Evolutionary conservation across 495 filamentous ascomycete species (phyloP).

Genomic region (Ramalina intermedia): DNA sequence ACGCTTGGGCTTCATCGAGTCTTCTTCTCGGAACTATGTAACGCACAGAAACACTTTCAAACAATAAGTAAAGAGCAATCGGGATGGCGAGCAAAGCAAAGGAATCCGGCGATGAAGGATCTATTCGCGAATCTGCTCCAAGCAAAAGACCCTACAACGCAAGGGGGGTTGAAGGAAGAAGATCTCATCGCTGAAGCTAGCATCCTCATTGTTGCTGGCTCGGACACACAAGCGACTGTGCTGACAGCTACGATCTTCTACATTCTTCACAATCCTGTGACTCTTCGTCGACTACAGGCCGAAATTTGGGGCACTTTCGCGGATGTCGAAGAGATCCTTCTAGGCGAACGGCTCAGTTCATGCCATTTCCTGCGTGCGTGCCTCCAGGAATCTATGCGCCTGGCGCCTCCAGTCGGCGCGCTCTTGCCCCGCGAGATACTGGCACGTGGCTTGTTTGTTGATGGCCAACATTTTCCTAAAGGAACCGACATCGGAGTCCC

Average conservation of each 20-base stretch:
- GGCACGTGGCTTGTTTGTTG: slow-evolving; percentile 43
- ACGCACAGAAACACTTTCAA: neutral
- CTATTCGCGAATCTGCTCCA: no score
- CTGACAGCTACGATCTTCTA: slow-evolving; percentile 48
- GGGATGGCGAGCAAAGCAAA: slow-evolving; percentile 9
- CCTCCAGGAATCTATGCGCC: slow-evolving; percentile 60
- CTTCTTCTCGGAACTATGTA: slow-evolving; percentile 5
- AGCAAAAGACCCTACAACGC: no score
- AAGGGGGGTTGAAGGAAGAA: no score
- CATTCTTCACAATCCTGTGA: slow-evolving; percentile 32
- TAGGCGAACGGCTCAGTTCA: slow-evolving; percentile 26
- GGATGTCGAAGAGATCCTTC: slow-evolving; percentile 36
- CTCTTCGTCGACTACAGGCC: slow-evolving; percentile 2
- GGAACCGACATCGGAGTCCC: slow-evolving; percentile 37
- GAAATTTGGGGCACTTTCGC: slow-evolving; percentile 37
- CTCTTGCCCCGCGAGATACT: slow-evolving; percentile 48
- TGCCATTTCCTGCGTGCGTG: slow-evolving; percentile 39
- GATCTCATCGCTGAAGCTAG: no score
- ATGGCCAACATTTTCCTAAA: slow-evolving; percentile 36
- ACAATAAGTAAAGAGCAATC: slow-evolving; percentile 17
- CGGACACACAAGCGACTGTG: slow-evolving; percentile 43
- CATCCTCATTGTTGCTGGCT: slow-evolving; percentile 20
- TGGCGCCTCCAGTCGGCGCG: slow-evolving; percentile 50
- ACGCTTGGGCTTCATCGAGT: neutral
- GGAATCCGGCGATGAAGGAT: no score